Base-by-base conservation (phyloP, 805 yeast genomes). In the Schwanniomyces polymorphus region DNA sequence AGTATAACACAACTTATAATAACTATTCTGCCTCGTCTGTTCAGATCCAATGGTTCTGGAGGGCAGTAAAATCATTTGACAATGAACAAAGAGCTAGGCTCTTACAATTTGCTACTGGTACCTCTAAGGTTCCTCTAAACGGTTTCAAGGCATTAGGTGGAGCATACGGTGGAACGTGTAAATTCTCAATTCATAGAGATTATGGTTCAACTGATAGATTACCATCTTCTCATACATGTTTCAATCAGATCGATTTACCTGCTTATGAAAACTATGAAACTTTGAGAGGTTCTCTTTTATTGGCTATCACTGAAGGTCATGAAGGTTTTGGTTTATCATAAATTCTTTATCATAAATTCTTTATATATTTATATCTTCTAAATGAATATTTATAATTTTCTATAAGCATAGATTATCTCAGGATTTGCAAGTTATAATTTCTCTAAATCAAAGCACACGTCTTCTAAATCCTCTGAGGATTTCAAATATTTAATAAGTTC, bases 31-130 rank as follows among this genome's bases (percentile, higher is more conserved):
- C 91, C 0, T 78, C 88, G 1, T 88, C 96, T 2, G 83, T 88
- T 27, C 97, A 91, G 61, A 85, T 94, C 47, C 91, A 86, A 60
- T 92, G 97, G 88, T 94, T 94, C 70, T 94, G 99, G 99, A 78
- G 97, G 61, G 97, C 97, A 1, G 97, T 94, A 11, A 82, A 90
- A 58, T 88, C 97, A 0, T 94, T 94, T 68, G 97, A 90, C 59
- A 80, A 80, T 14, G 99, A 94, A 63, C 97, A 94, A 62, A 78
- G 96, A 42, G 99, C 99, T 7, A 91, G 91, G 61, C 70, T 94
- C 53, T 72, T 94, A 48, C 99, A 94, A 63, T 94, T 94, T 74
- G 92, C 95, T 1, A 94, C 99, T 0, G 99, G 99, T 50, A 92
- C 99, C 0, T 85, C 95, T 51, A 91, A 91, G 65, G 98, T 94